Evolutionary conservation across 176 grass and related monocot species (phyloP), one percentile per base, ranked within the genome.

Genomic region (Hyparrhenia diplandra): DNA sequence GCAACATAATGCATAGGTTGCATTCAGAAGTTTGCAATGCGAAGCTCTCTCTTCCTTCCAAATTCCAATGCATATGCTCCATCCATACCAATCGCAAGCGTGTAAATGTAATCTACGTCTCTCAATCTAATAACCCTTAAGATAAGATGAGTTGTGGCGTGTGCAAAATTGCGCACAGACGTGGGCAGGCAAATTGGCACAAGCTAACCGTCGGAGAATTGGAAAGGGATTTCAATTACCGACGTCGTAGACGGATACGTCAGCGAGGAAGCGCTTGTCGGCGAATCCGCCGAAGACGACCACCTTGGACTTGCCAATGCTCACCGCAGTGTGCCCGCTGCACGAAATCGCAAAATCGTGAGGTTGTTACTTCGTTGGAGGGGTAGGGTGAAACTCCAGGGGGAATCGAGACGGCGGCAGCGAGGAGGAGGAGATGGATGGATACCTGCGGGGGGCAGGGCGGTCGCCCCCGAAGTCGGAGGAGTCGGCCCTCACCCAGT

Each of bases 251-350:
- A 98, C 96, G 57, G 90, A 64, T 78, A 95, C 75, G 52, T 98
- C 92, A 30, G 71, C 30, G 31, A 94, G 90, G 88, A 98, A 98
- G 75, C 75, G 89, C 73, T 92, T 95, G 58, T 95, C 91, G 1
- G 91, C 86, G 85, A 94, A 98, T 58, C 95, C 92, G 43, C 95
- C 92, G 77, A 98, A 98, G 64, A 98, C 46, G 21, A 98, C 90
- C 69, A 95, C 83, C 82, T 95, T 98, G 25, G 95, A 98, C 73
- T 88, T 94, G 37, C 94, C 94, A 47, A 98, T 88, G 59, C 63
- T 74, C 46, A 93, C 84, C 13, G 92, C 86, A n/a, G 95, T 89
- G 84, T 98, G 95, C 21, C 92, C 95, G 64, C 92, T 98, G 90
- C 75, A 72, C 27, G 74, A 13, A 36, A 80, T 68, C 51, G 54